Percentiles rank a stretch among this genome's conserved stretches.
Evolutionary conservation across 106 monocot species (phyloP).

Genomic region (Acorus gramineus): DNA sequence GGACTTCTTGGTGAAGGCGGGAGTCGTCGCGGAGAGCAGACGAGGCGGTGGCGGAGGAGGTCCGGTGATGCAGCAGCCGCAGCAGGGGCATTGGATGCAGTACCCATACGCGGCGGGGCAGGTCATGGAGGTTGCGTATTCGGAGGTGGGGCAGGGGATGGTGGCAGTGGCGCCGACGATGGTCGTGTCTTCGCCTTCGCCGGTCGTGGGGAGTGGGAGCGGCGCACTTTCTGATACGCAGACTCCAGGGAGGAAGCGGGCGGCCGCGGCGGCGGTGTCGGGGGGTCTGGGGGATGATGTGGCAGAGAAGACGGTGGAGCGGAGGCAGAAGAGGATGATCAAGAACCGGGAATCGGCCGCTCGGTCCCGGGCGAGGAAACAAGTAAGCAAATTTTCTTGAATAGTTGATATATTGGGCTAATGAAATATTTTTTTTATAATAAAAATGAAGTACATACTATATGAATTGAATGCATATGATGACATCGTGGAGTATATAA

Average conservation of each 20-base stretch:
- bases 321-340: slow-evolving; percentile 47
- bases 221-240: slow-evolving; percentile 5
- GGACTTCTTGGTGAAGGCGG: slow-evolving; percentile 45
- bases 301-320: slow-evolving; percentile 11
- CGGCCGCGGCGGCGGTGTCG: background rate
- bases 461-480: too few species aligned
- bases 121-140: too few species aligned
- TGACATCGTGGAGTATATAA: too few species aligned
- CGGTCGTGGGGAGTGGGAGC: too few species aligned
- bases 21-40: slow-evolving; percentile 14
- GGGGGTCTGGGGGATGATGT: slow-evolving; percentile 12
- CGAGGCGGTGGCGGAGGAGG: too few species aligned
- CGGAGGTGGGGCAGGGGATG: too few species aligned
- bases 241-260: slow-evolving; percentile 10
- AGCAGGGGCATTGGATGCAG: slow-evolving; percentile 26
- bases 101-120: background rate
- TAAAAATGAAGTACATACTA: too few species aligned
- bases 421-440: too few species aligned
- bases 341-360: slow-evolving; percentile 58
- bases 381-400: slow-evolving; percentile 7
- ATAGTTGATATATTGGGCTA: too few species aligned
- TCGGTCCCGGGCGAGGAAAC: slow-evolving; percentile 49
- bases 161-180: too few species aligned
- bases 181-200: too few species aligned
- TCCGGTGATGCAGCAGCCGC: background rate